These are phyloP conservation scores for Amanita phalloides DNA, from an alignment of 768 basidiomycete species.

Conservation along the genomic window DNA sequence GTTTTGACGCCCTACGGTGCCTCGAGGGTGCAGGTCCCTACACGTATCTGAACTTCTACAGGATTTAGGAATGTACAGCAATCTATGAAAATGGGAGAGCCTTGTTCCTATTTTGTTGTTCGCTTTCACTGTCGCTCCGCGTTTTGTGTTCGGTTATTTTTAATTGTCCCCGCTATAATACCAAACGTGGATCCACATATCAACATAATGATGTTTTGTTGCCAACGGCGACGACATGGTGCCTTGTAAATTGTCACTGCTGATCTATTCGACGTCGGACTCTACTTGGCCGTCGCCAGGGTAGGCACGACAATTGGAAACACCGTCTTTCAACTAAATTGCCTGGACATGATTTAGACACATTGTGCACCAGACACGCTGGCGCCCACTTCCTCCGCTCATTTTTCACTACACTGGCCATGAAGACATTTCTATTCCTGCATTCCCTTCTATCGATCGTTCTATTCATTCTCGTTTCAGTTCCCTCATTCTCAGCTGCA, in stretches of 20 bases:
- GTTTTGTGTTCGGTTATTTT: no score
- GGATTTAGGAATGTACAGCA: no score
- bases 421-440: not conserved
- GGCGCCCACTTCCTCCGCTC: not conserved
- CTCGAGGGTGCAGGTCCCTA: no score
- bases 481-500: conserved; percentile 21
- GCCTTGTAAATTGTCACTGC: not conserved
- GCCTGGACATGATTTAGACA: not conserved
- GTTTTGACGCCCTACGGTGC: no score
- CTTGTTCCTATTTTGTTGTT: no score
- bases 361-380: not conserved
- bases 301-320: not conserved
- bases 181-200: no score
- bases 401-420: not conserved
- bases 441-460: conserved; percentile 3
- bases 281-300: not conserved
- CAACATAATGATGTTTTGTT: not conserved
- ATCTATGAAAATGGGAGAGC: no score
- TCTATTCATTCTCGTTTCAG: conserved; percentile 13
- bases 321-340: no score
- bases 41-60: no score
- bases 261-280: not conserved
- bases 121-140: no score
- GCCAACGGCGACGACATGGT: not conserved
- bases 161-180: no score